Percentiles rank a stretch among this genome's conserved stretches.
phyloP scores from a whole-genome alignment of 2,329 filamentous ascomycete species.

The Diplodia mutila region DNA sequence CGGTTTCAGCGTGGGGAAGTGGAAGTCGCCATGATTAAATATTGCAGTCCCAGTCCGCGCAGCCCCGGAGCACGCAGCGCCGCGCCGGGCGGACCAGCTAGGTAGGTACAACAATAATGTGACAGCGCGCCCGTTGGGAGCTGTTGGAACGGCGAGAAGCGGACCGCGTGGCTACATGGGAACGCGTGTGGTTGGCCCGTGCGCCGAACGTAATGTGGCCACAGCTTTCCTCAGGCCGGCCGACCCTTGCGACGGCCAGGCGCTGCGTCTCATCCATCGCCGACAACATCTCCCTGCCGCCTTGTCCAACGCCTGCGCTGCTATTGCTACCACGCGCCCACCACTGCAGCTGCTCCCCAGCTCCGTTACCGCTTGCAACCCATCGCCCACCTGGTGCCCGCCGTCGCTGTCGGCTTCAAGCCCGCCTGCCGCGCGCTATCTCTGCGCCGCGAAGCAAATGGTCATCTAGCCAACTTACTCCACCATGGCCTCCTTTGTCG shows the following conservation, averaged over 20 bases:
- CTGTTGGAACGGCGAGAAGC: not conserved
- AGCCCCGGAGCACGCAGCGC: too few relatives aligned
- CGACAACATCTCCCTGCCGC: conserved; percentile 11
- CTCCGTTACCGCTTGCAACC: not conserved
- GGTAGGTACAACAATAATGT: not conserved
- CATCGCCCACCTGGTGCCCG: not conserved
- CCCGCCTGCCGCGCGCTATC: conserved; percentile 15
- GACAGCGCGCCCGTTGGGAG: not conserved
- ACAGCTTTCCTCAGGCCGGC: conserved; percentile 14
- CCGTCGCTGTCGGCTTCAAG: not conserved
- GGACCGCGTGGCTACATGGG: not conserved
- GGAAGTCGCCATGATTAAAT: too few relatives aligned
- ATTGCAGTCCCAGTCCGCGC: too few relatives aligned
- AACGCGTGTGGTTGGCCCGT: not conserved
- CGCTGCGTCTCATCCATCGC: conserved; percentile 18
- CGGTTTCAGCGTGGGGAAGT: conserved; percentile 2
- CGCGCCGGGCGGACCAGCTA: too few relatives aligned
- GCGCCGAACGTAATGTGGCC: conserved; percentile 15
- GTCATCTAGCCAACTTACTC: conserved; percentile 17
- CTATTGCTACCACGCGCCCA: conserved; percentile 14
- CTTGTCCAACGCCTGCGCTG: not conserved
- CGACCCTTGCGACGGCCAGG: not conserved
- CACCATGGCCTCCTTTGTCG: conserved; percentile 45
- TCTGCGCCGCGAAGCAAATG: conserved; percentile 23
- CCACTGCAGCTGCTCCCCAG: not conserved